Evolutionary conservation across 2,329 filamentous ascomycete genomes (phyloP), one percentile per base, ranked within the genome.

Genomic region (Botrytis byssoidea): DNA sequence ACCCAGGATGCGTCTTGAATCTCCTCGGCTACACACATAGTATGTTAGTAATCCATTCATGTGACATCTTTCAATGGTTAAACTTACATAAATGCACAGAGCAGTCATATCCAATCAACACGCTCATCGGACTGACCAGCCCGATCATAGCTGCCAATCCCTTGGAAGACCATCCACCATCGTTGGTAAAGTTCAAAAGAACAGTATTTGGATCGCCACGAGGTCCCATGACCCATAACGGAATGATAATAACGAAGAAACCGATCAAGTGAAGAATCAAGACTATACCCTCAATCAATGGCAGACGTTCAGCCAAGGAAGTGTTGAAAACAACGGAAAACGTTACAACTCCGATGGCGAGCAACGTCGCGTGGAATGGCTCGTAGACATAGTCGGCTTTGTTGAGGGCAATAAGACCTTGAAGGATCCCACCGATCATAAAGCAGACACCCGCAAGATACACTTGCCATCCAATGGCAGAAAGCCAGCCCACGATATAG

Each of bases 401-500:
- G 71, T 83, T 85, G 37, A 79, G 64, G 20, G 72, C 57, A 4
- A 79, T 1, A 2, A 86, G 80, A 1, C 83, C 84, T 73, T 86
- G 84, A 20, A 86, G 84, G 57, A 85, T 82, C 0, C 83, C 83
- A 7, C 82, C 85, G 0, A 82, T 79, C 12, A 86, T 80, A 67
- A 84, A 86, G 0, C 48, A 70, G 4, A 70, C 81, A 3, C 82
- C 82, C 0, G 85, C 84, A 10, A 81, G 79, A 1, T 82, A 82
- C 0, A 82, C 81, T 74, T 86, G 84, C 85, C 85, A 86, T 55
- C 83, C 83, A 1, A 85, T 79, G 0, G 85, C 81, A 8, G 81
- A 84, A 72, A 85, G 81, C 85, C 85, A 86, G 1, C 84, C 84
- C 78, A 60, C 84, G 14, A 86, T 78, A 76, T 89, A 90, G 74